A percentile compares a stretch with the other conserved stretches of the same genome.
Evolutionary conservation across 2,329 filamentous ascomycete genomes (phyloP).

Genomic region (Clathrospora elynae): DNA sequence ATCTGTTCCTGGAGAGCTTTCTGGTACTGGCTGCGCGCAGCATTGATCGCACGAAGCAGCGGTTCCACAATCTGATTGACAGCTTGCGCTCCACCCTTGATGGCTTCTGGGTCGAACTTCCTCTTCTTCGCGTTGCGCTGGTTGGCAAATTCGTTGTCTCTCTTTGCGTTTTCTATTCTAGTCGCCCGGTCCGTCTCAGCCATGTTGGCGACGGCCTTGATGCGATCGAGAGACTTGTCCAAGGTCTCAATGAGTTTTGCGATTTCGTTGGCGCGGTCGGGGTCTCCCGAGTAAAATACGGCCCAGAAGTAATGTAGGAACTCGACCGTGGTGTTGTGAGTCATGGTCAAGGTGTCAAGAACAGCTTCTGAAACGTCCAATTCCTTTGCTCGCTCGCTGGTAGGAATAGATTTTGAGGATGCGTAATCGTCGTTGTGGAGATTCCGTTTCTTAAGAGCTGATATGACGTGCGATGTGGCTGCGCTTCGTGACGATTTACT

Average conservation of each 20-base stretch:
- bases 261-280: constrained; percentile 78
- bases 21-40: constrained; percentile 73
- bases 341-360: constrained; percentile 69
- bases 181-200: constrained; percentile 75
- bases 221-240: constrained; percentile 74
- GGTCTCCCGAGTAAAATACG: constrained; percentile 85
- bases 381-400: constrained; percentile 38
- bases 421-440: constrained; percentile 57
- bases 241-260: constrained; percentile 83
- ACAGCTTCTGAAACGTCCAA: constrained; percentile 50
- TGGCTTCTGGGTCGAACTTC: constrained; percentile 68
- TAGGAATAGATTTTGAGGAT: constrained; percentile 29
- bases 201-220: constrained; percentile 77
- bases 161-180: constrained; percentile 69
- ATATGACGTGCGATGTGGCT: constrained; percentile 69
- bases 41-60: constrained; percentile 70
- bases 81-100: constrained; percentile 75
- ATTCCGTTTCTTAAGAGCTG: constrained; percentile 66
- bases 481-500: constrained; percentile 68
- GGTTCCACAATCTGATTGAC: constrained; percentile 79
- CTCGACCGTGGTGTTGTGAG: constrained; percentile 90
- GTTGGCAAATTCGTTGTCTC: constrained; percentile 72
- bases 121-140: constrained; percentile 75
- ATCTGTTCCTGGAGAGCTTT: constrained; percentile 68
- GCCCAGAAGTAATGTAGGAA: constrained; percentile 98